Percentiles rank a stretch among this genome's conserved stretches.
Conservation (phyloP, 345 rosid species). For the Erysimum cheiranthoides region DNA sequence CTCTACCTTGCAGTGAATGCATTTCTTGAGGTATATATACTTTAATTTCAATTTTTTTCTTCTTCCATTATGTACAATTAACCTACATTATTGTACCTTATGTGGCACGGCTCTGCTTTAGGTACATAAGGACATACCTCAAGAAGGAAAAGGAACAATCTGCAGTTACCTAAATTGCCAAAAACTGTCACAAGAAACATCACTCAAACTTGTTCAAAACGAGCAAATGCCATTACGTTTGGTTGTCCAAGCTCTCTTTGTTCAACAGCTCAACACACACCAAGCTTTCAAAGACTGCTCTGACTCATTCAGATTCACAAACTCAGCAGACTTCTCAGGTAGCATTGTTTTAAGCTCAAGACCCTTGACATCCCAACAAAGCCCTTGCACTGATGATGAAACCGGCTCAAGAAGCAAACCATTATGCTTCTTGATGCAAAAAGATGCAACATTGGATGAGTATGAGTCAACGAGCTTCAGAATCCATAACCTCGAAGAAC, state of each 20-base stretch:
- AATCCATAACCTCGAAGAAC: conserved; percentile 63
- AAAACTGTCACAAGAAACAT: conserved; percentile 70
- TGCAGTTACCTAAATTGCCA: conserved; percentile 80
- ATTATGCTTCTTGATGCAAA: conserved; percentile 50
- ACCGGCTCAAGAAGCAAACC: conserved; percentile 42
- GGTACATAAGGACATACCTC: conserved; percentile 61
- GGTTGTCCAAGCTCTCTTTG: conserved; percentile 76
- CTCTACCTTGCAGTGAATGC: conserved; percentile 67
- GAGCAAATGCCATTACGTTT: conserved; percentile 83
- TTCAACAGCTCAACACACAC: conserved; percentile 78
- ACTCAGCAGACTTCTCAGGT: conserved; percentile 58
- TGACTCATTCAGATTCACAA: conserved; percentile 25
- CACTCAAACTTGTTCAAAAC: conserved; percentile 76
- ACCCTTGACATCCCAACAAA: conserved; percentile 51
- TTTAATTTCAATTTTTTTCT: background rate
- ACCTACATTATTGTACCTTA: conserved; percentile 4
- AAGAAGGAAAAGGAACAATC: conserved; percentile 67
- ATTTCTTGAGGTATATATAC: conserved; percentile 59
- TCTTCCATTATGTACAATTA: background rate
- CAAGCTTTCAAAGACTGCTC: conserved; percentile 83
- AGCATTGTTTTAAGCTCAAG: conserved; percentile 45
- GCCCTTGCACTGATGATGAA: conserved; percentile 60
- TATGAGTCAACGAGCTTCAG: conserved; percentile 63
- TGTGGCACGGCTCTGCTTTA: conserved; percentile 25
- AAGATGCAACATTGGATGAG: conserved; percentile 44